These are phyloP conservation scores for Tranzscheliella williamsii DNA, from an alignment of 1,284 basidiomycete species.

Conservation along the genomic window DNA sequence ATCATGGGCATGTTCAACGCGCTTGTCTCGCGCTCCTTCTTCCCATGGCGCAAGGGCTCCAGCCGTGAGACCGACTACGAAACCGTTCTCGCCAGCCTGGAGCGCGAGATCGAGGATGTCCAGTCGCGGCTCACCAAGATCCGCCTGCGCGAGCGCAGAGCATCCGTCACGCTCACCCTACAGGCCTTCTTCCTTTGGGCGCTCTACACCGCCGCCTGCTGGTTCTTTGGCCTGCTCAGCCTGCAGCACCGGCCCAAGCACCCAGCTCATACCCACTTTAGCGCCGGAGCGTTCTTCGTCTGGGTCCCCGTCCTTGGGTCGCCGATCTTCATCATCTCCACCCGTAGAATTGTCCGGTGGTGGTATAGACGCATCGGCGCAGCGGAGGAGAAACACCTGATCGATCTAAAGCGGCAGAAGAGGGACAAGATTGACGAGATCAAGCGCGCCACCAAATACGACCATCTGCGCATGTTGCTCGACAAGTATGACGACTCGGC, in stretches of 20 bases:
- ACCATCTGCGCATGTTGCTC: slow-evolving; percentile 83
- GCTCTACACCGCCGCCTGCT: slow-evolving; percentile 80
- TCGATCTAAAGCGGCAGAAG: slow-evolving; percentile 75
- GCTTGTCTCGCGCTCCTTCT: slow-evolving; percentile 28
- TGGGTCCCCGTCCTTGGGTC: slow-evolving; percentile 34
- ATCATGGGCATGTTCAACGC: slow-evolving; percentile 42
- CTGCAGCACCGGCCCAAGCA: slow-evolving; percentile 2
- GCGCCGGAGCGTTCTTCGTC: slow-evolving; percentile 2
- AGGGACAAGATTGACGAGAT: slow-evolving; percentile 89
- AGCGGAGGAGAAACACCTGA: slow-evolving; percentile 81
- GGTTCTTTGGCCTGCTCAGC: slow-evolving; percentile 62
- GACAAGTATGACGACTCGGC: slow-evolving; percentile 80
- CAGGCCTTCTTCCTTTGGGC: slow-evolving; percentile 82
- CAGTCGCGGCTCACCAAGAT: slow-evolving; percentile 85
- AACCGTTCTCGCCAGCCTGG: slow-evolving; percentile 64
- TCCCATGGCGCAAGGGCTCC: slow-evolving; percentile 22
- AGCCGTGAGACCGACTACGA: slow-evolving; percentile 64
- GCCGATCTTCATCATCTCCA: slow-evolving; percentile 69
- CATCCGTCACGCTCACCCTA: slow-evolving; percentile 77
- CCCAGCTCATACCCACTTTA: slow-evolving; percentile 1
- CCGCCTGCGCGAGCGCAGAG: slow-evolving; percentile 78
- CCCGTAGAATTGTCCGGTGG: slow-evolving; percentile 78
- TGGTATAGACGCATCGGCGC: slow-evolving; percentile 84
- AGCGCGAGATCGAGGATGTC: slow-evolving; percentile 63
- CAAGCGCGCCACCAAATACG: slow-evolving; percentile 95